phyloP scores from a whole-genome alignment of 2,329 filamentous ascomycete species.

The Coniochaeta pulveracea region DNA sequence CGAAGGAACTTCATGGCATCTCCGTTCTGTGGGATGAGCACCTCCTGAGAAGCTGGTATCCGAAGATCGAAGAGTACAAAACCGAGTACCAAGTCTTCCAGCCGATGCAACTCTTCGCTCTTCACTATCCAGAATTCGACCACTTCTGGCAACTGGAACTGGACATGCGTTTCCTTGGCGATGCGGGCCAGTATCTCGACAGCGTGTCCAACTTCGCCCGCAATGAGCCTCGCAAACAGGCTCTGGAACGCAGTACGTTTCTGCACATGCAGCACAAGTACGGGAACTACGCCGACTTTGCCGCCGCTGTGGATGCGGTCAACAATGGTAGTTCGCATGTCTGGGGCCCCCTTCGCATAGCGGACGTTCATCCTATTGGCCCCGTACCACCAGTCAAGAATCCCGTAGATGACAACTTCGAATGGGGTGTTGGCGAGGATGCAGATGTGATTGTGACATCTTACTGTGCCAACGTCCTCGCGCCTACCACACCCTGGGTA shows the following conservation, averaged over 20 bases:
- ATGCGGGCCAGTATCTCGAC: constrained; percentile 19
- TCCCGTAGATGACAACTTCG: constrained; percentile 4
- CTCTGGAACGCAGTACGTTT: constrained; percentile 46
- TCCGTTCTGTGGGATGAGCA: constrained; percentile 59
- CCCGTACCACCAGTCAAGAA: constrained; percentile 13
- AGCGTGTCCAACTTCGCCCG: constrained; percentile 28
- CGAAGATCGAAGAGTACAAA: constrained; percentile 41
- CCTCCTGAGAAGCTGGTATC: constrained; percentile 56
- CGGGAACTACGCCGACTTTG: constrained; percentile 33
- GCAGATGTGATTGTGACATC: constrained; percentile 20
- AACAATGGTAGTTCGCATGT: constrained; percentile 16
- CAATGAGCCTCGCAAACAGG: constrained; percentile 41
- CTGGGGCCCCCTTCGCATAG: constrained; percentile 19
- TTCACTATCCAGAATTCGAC: constrained; percentile 22
- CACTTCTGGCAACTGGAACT: constrained; percentile 31
- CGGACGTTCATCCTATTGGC: constrained; percentile 18
- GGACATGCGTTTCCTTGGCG: constrained; percentile 26
- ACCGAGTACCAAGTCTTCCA: constrained; percentile 22
- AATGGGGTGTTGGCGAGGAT: constrained; percentile 22
- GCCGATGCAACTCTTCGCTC: constrained; percentile 21
- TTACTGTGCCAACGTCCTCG: constrained; percentile 17
- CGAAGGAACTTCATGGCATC: constrained; percentile 57
- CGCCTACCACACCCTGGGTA: constrained; percentile 16
- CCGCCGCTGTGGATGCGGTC: constrained; percentile 14
- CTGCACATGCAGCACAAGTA: constrained; percentile 42